A percentile compares a stretch with the other conserved stretches of the same genome.
Evolutionary conservation across 331 rosid species (phyloP).

Genomic region (Arachis monticola): DNA sequence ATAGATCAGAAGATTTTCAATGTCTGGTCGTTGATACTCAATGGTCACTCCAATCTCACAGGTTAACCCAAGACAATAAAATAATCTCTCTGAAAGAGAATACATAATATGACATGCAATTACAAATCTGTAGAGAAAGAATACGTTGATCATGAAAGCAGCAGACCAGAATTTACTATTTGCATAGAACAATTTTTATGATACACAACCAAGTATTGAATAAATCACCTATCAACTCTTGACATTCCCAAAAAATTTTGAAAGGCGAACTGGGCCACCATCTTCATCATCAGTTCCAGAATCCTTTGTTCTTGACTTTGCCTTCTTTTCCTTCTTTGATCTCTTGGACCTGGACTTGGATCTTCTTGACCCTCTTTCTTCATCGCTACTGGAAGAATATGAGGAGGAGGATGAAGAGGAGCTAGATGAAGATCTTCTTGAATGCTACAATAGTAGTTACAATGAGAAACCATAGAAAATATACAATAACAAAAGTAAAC

Average conservation of each 20-base stretch:
- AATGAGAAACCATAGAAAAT: conserved; percentile 19
- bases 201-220: conserved; percentile 49
- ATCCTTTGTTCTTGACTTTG: conserved; percentile 69
- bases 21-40: not conserved
- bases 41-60: not conserved
- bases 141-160: conserved; percentile 36
- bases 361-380: conserved; percentile 70
- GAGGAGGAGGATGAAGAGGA: conserved; percentile 69
- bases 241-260: conserved; percentile 76
- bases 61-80: conserved; percentile 12
- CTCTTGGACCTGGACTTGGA: conserved; percentile 89
- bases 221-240: conserved; percentile 56
- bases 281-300: conserved; percentile 52
- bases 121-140: conserved; percentile 42
- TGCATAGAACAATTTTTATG: conserved; percentile 41
- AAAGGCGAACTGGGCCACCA: conserved; percentile 90
- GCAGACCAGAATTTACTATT: conserved; percentile 46
- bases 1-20: conserved; percentile 2
- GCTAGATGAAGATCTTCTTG: conserved; percentile 84
- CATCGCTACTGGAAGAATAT: conserved; percentile 70
- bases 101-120: conserved; percentile 37
- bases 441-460: conserved; percentile 60
- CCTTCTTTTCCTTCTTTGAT: conserved; percentile 84
- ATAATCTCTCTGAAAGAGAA: conserved; percentile 31
- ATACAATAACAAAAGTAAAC: conserved; percentile 6